phyloP scores from a whole-genome alignment of 1,284 basidiomycete genomes.

The Cutaneotrichosporon sp. region DNA sequence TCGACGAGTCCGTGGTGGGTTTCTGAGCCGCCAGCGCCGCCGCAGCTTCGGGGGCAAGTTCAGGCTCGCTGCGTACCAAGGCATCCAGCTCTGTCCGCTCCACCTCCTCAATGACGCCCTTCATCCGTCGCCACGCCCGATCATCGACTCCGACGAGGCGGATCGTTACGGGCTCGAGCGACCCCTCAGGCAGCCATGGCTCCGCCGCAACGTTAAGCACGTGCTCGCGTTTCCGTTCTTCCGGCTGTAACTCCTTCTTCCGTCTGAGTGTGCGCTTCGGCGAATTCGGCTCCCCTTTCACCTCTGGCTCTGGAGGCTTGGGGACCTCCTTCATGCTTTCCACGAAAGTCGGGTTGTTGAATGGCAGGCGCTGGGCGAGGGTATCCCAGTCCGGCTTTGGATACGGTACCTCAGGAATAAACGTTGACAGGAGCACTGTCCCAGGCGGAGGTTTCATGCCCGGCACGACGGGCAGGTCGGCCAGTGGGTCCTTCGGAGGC shows the following conservation, averaged over 20 bases:
- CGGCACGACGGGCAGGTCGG: constrained; percentile 24
- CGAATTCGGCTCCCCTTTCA: background rate
- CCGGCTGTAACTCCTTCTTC: background rate
- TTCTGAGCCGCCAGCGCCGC: background rate
- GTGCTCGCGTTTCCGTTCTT: background rate
- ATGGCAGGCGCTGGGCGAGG: constrained; percentile 30
- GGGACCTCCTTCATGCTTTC: constrained; percentile 6
- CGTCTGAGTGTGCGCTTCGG: background rate
- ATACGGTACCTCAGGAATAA: constrained; percentile 30
- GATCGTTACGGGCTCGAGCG: constrained; percentile 34
- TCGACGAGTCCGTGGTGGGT: background rate
- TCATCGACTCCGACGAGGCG: constrained; percentile 32
- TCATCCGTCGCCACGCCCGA: constrained; percentile 31
- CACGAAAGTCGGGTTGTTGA: constrained; percentile 29
- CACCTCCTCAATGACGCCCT: constrained; percentile 25
- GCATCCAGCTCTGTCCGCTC: constrained; percentile 27
- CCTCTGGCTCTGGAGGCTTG: background rate
- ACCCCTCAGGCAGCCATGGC: constrained; percentile 24
- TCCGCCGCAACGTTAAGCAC: constrained; percentile 36
- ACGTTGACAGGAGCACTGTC: constrained; percentile 36
- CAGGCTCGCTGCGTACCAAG: constrained; percentile 26
- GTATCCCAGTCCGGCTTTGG: constrained; percentile 30
- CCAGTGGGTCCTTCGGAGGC: constrained; percentile 5
- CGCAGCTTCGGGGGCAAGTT: constrained; percentile 9
- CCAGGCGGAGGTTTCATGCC: constrained; percentile 27